phyloP scores from a whole-genome alignment of 148 eudicot species.

The Linanthus parryae region DNA sequence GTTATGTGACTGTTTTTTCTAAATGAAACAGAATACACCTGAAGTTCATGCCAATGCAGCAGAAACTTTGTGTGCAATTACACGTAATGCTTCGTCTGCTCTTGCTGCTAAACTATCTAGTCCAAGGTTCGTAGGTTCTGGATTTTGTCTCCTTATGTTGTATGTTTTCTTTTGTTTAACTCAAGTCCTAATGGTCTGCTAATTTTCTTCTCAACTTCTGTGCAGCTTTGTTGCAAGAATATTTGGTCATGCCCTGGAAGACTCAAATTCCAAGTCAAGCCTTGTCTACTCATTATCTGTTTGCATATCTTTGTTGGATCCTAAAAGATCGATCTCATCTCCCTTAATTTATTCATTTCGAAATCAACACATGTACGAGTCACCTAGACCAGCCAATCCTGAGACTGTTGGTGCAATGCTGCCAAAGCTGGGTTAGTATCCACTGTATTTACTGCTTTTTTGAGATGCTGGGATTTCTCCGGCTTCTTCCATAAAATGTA shows the following conservation, averaged over 20 bases:
- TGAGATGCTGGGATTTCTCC: too few species aligned
- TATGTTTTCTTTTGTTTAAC: too few species aligned
- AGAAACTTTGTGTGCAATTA: constrained; percentile 82
- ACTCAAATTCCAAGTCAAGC: constrained; percentile 62
- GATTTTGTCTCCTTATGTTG: too few species aligned
- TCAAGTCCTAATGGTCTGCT: too few species aligned
- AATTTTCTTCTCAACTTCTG: constrained; percentile 12
- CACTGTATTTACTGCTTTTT: too few species aligned
- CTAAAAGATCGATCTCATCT: constrained; percentile 71
- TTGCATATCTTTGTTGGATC: constrained; percentile 92
- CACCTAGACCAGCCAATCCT: constrained; percentile 61
- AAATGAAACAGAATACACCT: constrained; percentile 68
- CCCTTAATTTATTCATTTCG: constrained; percentile 66
- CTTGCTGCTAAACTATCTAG: constrained; percentile 86
- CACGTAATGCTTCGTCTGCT: constrained; percentile 79
- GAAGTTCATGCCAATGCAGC: constrained; percentile 99
- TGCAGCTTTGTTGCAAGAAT: constrained; percentile 90
- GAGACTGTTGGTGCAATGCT: constrained; percentile 95
- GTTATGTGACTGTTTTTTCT: too few species aligned
- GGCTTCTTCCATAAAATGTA: too few species aligned
- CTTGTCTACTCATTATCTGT: constrained; percentile 85
- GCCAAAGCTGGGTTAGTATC: constrained; percentile 84
- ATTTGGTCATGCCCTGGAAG: constrained; percentile 79
- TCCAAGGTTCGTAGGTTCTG: constrained; percentile 53
- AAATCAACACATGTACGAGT: constrained; percentile 74